Evolutionary conservation across 805 yeast genomes (phyloP).

Genomic region (Lipomyces orientalis): DNA sequence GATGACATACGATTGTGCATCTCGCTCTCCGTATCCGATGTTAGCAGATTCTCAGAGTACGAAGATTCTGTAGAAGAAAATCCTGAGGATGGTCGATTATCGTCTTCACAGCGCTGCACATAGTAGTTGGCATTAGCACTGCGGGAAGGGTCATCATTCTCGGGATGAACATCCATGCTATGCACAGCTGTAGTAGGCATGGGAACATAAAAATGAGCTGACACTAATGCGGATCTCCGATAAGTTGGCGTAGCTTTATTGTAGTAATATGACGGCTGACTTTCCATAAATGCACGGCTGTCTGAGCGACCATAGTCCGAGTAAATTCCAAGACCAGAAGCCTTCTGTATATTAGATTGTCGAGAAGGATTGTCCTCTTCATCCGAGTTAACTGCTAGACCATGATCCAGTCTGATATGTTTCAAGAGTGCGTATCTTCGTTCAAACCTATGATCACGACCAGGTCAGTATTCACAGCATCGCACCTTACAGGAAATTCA

Average conservation of each 20-base stretch:
- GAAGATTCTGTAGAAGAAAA: neutral
- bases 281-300: neutral
- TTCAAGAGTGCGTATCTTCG: constrained; percentile 4
- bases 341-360: neutral
- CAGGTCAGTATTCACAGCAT: neutral
- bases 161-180: neutral
- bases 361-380: neutral
- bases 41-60: neutral
- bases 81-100: neutral
- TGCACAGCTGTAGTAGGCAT: neutral
- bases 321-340: neutral
- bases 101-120: neutral
- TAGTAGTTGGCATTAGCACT: neutral
- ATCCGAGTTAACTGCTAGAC: neutral
- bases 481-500: neutral
- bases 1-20: neutral
- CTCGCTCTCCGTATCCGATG: neutral
- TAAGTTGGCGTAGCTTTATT: neutral
- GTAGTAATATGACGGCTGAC: neutral
- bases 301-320: neutral
- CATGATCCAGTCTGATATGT: constrained; percentile 13
- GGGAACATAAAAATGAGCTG: neutral
- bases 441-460: neutral
- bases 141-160: neutral
- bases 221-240: neutral